Base-by-base conservation (phyloP, 352 stramenopile genomes). In the Globisporangium camurandrum region DNA sequence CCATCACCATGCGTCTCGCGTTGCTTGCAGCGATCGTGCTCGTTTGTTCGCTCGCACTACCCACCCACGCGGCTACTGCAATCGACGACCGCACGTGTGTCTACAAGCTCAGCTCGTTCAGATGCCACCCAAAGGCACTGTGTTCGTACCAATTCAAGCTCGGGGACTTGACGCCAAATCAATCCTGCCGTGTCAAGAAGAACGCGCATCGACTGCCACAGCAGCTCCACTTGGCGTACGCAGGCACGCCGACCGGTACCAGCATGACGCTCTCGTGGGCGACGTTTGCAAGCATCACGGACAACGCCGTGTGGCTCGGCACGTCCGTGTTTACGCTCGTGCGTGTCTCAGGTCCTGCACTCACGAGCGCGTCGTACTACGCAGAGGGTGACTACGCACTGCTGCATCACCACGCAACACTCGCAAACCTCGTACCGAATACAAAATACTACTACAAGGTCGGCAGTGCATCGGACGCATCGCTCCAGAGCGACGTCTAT, bases 191-290 rank as follows among this genome's bases (percentile, higher is more conserved):
- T n/a, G n/a, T n/a, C n/a, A n/a, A n/a, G n/a, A n/a, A n/a, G n/a
- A n/a, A n/a, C n/a, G n/a, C n/a, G n/a, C n/a, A n/a, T n/a, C n/a
- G n/a, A n/a, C n/a, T n/a, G n/a, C 74, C 75, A 22, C 67, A 83
- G 56, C 75, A 87, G 47, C 57, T 84, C 14, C 75, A 84, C 47
- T 48, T 84, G 19, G 68, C 75, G 22, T 87, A 70, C 27, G 66
- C 75, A 22, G 72, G 70, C 23, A 54, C 44, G 4, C 48, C 65
- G 12, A 24, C 61, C 2, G 71, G 74, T 17, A 81, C 74, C 4
- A 65, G 42, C 11, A 86, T 86, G 74, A 72, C 65, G 1, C 45
- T 84, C 22, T 86, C 75, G 17, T 86, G 75, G 75, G 66, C 70
- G 5, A 84, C 72, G 2, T 82, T 69, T 44, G 60, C 67, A 14